These are phyloP conservation scores for Salix exigua DNA, from an alignment of 345 rosid genomes.

Conservation along the genomic window DNA sequence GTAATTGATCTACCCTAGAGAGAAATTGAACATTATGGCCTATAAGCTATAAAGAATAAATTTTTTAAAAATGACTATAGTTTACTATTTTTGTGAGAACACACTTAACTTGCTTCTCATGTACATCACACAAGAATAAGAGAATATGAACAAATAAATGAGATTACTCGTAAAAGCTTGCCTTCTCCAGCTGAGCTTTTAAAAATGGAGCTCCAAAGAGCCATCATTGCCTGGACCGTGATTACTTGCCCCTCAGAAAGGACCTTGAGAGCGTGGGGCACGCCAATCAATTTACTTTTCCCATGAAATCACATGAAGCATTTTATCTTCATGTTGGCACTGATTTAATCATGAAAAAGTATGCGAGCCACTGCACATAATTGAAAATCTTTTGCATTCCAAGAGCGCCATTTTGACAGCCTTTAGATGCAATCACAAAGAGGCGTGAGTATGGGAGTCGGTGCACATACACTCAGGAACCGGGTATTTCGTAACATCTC, in stretches of 20 bases:
- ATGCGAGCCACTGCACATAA: background rate
- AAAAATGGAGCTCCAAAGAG: conserved; percentile 6
- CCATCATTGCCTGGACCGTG: conserved; percentile 17
- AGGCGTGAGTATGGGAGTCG: conserved; percentile 11
- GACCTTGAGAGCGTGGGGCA: conserved; percentile 25
- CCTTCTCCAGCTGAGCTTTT: background rate
- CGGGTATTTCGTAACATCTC: conserved; percentile 87
- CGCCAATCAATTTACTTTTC: background rate
- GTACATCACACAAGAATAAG: background rate
- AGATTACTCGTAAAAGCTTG: conserved; percentile 5
- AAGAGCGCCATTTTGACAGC: background rate
- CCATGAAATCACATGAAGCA: background rate
- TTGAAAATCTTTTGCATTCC: background rate
- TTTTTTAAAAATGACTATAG: background rate
- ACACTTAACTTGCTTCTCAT: conserved; percentile 9
- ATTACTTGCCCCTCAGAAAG: background rate
- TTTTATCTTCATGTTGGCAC: background rate
- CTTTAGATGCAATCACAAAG: background rate
- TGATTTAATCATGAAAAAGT: background rate
- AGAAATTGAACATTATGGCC: background rate
- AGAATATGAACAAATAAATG: background rate
- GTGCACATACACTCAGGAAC: conserved; percentile 89
- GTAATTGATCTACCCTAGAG: background rate
- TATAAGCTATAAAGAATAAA: conserved; percentile 19
- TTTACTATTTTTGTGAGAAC: background rate